Evolutionary conservation across 2,329 filamentous ascomycete genomes (phyloP).

Genomic region (Remersonia thermophila): DNA sequence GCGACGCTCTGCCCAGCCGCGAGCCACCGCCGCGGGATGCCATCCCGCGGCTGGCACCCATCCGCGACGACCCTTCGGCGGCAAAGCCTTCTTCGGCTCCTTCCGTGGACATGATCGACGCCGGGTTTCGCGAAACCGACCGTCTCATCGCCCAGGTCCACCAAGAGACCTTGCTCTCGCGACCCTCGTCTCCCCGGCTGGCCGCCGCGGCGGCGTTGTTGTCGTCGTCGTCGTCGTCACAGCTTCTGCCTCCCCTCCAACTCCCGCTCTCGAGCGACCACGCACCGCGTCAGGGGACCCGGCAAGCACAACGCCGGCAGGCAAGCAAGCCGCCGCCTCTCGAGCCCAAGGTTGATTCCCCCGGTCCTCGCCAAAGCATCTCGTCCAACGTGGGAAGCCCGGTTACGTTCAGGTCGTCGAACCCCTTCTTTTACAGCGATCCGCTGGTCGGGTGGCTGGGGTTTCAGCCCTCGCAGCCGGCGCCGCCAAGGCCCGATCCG

Average conservation of each 20-base stretch:
- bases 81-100: background rate
- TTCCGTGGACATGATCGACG: conserved; percentile 3
- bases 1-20: background rate
- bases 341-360: conserved; percentile 13
- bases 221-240: too few relatives aligned
- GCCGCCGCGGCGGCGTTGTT: too few relatives aligned
- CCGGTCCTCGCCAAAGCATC: conserved; percentile 10
- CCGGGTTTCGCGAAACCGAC: conserved; percentile 14
- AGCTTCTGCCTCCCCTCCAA: conserved; percentile 5
- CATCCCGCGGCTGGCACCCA: background rate
- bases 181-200: background rate
- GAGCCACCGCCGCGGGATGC: background rate
- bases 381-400: conserved; percentile 13
- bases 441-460: conserved; percentile 7
- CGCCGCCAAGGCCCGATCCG: background rate
- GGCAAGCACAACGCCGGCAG: background rate
- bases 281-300: background rate
- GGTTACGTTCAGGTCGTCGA: background rate
- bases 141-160: conserved; percentile 11
- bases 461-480: conserved; percentile 7
- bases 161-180: conserved; percentile 1
- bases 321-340: conserved; percentile 5
- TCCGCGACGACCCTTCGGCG: background rate
- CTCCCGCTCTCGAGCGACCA: conserved; percentile 1
- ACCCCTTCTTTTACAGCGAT: conserved; percentile 12